These are phyloP conservation scores for Rubia peregrina DNA, from an alignment of 305 asterid genomes.

Conservation along the genomic window DNA sequence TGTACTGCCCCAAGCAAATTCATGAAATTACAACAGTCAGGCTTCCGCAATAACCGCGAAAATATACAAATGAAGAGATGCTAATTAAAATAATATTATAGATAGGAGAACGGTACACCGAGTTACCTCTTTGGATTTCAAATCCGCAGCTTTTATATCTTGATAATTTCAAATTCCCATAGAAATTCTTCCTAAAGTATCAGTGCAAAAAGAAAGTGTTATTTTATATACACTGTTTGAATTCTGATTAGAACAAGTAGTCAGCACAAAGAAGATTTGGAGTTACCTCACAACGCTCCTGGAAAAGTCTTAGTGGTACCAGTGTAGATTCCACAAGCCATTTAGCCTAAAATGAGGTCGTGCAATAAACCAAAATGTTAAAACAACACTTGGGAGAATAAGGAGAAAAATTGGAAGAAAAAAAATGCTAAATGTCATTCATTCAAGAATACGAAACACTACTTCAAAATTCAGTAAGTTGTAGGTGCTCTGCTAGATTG, in stretches of 20 bases:
- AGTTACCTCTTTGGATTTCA: conserved; percentile 89
- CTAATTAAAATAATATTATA: neutral
- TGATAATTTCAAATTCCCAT: conserved; percentile 92
- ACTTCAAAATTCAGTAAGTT: neutral
- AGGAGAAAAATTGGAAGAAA: neutral
- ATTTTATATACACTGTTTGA: neutral
- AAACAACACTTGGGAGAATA: conserved; percentile 12
- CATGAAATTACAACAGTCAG: too few relatives aligned
- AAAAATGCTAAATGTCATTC: neutral
- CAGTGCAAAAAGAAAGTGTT: conserved; percentile 10
- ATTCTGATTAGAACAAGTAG: neutral
- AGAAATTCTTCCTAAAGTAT: conserved; percentile 75
- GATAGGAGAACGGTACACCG: neutral
- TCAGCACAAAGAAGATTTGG: neutral
- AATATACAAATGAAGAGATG: neutral
- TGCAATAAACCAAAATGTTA: conserved; percentile 4
- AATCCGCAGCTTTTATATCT: conserved; percentile 86
- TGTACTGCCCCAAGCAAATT: too few relatives aligned
- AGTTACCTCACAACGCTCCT: conserved; percentile 92
- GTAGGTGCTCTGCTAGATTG: neutral
- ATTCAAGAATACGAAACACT: neutral
- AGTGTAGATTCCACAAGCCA: conserved; percentile 96
- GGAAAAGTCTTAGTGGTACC: conserved; percentile 86
- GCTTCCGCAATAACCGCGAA: too few relatives aligned
- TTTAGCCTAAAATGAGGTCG: conserved; percentile 49